A percentile compares a stretch with the other conserved stretches of the same genome.
phyloP scores from a whole-genome alignment of 2,329 filamentous ascomycete genomes.

The Clonostachys rosea region DNA sequence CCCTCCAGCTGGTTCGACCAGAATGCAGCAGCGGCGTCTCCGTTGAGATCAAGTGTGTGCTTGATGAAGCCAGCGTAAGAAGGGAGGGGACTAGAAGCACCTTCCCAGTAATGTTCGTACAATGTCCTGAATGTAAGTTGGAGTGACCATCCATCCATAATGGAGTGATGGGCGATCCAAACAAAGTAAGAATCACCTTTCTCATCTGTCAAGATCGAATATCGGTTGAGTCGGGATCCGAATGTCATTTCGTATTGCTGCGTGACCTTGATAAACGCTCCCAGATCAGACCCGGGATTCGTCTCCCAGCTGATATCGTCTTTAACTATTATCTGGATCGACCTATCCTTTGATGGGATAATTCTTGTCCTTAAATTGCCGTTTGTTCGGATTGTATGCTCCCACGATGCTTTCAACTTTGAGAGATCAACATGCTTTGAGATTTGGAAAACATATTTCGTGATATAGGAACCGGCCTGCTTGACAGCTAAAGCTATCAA shows the following conservation, averaged over 20 bases:
- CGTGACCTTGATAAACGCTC: not conserved
- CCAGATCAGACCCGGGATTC: not conserved
- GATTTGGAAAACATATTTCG: not conserved
- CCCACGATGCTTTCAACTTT: not conserved
- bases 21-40: not conserved
- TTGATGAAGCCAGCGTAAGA: not conserved
- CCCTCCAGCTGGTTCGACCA: not conserved
- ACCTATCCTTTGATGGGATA: not conserved
- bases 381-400: not conserved
- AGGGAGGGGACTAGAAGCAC: not conserved
- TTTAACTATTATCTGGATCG: constrained; percentile 1
- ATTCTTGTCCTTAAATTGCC: not conserved
- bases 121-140: constrained; percentile 1
- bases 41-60: not conserved
- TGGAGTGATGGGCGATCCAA: constrained; percentile 14
- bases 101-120: not conserved
- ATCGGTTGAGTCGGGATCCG: constrained; percentile 6
- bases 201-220: constrained; percentile 3
- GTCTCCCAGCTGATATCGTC: not conserved
- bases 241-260: constrained; percentile 7
- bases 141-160: constrained; percentile 16
- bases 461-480: constrained; percentile 1
- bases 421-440: not conserved
- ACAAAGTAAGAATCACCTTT: constrained; percentile 6
- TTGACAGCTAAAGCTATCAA: not conserved